Evolutionary conservation across 768 basidiomycete genomes (phyloP).

Genomic region (Tulasnella sp.): DNA sequence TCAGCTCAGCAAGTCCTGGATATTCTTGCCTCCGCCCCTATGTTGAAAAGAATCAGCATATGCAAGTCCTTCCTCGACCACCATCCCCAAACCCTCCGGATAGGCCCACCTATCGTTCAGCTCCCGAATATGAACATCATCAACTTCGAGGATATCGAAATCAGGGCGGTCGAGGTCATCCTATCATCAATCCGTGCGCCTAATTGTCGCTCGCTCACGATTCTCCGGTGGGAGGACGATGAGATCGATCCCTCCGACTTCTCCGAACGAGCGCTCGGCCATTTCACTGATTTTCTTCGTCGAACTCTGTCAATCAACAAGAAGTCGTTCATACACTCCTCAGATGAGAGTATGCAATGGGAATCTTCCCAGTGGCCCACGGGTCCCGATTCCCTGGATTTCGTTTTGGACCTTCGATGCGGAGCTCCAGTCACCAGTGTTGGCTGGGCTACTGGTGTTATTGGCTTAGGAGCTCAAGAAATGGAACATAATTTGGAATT

Average conservation of each 20-base stretch:
- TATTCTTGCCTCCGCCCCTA: neutral
- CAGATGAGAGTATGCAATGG: no score
- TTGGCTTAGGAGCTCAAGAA: neutral
- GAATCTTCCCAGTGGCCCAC: no score
- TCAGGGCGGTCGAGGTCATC: neutral
- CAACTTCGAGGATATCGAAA: neutral
- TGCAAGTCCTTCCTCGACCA: neutral
- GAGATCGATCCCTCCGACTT: no score
- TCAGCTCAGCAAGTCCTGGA: neutral
- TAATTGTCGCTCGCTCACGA: neutral
- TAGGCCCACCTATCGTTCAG: neutral
- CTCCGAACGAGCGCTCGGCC: neutral
- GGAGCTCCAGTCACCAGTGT: neutral
- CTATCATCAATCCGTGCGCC: neutral
- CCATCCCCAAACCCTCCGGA: neutral
- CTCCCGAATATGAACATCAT: neutral
- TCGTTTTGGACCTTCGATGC: neutral
- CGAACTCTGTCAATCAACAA: neutral
- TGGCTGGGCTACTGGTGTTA: neutral
- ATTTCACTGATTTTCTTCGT: neutral
- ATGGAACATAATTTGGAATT: neutral
- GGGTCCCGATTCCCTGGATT: neutral
- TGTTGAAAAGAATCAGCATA: neutral
- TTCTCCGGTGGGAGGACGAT: neutral
- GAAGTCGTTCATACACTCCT: neutral